Conservation (phyloP, 2,329 filamentous ascomycete genomes). For the Massarina eburnea region DNA sequence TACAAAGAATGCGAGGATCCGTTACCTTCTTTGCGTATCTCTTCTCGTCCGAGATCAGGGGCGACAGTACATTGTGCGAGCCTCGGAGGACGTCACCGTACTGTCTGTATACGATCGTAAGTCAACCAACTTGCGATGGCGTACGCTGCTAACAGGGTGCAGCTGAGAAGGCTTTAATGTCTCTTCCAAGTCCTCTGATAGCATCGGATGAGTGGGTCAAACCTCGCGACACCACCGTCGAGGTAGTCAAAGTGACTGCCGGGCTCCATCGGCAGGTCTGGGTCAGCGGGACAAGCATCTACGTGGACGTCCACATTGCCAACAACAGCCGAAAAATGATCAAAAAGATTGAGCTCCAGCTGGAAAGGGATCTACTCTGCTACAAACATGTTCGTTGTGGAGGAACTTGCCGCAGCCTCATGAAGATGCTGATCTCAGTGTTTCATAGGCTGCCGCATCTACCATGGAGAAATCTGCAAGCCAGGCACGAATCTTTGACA, state of each 20-base stretch:
- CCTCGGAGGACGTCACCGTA: slow-evolving; percentile 53
- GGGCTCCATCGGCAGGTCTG: slow-evolving; percentile 60
- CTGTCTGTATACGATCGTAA: slow-evolving; percentile 58
- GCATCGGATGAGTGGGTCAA: slow-evolving; percentile 52
- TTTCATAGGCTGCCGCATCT: slow-evolving; percentile 48
- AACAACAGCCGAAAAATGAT: slow-evolving; percentile 54
- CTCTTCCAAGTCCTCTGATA: slow-evolving; percentile 54
- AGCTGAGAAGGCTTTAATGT: slow-evolving; percentile 58
- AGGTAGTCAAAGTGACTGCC: slow-evolving; percentile 53
- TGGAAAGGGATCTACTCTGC: slow-evolving; percentile 54
- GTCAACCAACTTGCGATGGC: slow-evolving; percentile 12
- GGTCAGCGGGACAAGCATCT: slow-evolving; percentile 59
- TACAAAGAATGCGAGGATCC: slow-evolving; percentile 54
- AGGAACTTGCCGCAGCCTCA: neutral
- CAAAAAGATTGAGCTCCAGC: slow-evolving; percentile 54
- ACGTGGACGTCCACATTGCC: slow-evolving; percentile 55
- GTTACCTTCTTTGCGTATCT: slow-evolving; percentile 53
- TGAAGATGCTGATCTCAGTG: slow-evolving; percentile 19
- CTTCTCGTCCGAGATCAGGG: slow-evolving; percentile 51
- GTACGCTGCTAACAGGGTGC: slow-evolving; percentile 8
- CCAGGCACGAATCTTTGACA: slow-evolving; percentile 56
- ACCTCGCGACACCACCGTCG: slow-evolving; percentile 43
- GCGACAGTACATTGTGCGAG: slow-evolving; percentile 53
- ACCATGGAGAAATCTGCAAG: slow-evolving; percentile 53
- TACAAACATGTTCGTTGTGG: slow-evolving; percentile 51